phyloP scores from a whole-genome alignment of 768 basidiomycete genomes.

The Leucogyrophana mollusca region DNA sequence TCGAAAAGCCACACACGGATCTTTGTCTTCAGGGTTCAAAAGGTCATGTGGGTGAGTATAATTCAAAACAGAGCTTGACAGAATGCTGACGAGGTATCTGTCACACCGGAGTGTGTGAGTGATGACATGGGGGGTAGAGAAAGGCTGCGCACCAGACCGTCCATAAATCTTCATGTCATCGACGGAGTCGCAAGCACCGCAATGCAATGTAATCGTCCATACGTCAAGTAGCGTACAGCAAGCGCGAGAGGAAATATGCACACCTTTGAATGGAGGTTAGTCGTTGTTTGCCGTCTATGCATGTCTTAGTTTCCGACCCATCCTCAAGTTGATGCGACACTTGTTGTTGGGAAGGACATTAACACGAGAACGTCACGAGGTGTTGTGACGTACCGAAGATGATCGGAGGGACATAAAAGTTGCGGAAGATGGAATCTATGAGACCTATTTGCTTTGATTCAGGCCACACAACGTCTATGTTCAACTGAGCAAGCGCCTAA shows the following conservation, averaged over 20 bases:
- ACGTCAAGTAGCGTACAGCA: too few relatives aligned
- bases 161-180: conserved; percentile 52
- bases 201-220: too few relatives aligned
- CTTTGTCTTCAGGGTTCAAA: conserved; percentile 33
- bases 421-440: conserved; percentile 76
- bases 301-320: conserved; percentile 63
- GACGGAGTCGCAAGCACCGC: not conserved
- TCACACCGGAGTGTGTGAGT: conserved; percentile 1
- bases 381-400: conserved; percentile 58
- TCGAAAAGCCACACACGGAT: conserved; percentile 37
- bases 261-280: conserved; percentile 72
- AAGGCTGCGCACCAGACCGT: conserved; percentile 54
- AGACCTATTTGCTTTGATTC: conserved; percentile 72
- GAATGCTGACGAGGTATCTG: conserved; percentile 56
- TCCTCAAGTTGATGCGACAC: conserved; percentile 53
- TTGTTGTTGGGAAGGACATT: conserved; percentile 26
- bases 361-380: not conserved
- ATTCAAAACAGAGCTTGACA: not conserved
- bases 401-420: conserved; percentile 78
- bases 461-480: conserved; percentile 74
- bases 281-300: conserved; percentile 82
- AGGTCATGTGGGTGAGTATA: not conserved
- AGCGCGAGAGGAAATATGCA: too few relatives aligned
- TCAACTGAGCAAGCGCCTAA: not conserved
- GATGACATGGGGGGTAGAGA: not conserved